These are phyloP conservation scores for Zasmidium cellare DNA, from an alignment of 2,329 filamentous ascomycete genomes.

Conservation along the genomic window DNA sequence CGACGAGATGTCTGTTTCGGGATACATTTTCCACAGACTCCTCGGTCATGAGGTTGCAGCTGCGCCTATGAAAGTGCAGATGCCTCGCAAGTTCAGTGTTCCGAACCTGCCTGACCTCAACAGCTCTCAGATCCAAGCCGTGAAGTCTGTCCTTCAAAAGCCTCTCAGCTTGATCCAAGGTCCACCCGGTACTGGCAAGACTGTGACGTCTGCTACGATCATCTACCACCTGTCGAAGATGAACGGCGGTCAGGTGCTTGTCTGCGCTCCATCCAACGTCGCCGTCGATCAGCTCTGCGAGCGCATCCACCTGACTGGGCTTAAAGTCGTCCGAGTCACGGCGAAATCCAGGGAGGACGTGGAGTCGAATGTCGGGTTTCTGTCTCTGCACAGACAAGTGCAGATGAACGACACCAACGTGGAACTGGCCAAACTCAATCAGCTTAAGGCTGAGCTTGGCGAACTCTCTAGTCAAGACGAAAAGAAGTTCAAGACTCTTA, in stretches of 20 bases:
- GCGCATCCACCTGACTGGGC: slow-evolving; percentile 87
- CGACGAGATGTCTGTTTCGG: slow-evolving; percentile 96
- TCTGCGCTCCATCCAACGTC: slow-evolving; percentile 97
- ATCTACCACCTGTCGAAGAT: slow-evolving; percentile 97
- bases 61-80: slow-evolving; percentile 90
- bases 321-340: slow-evolving; percentile 97
- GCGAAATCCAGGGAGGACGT: slow-evolving; percentile 98
- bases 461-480: slow-evolving; percentile 94
- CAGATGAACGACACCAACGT: slow-evolving; percentile 94
- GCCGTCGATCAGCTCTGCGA: slow-evolving; percentile 98
- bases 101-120: slow-evolving; percentile 94
- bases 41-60: slow-evolving; percentile 93
- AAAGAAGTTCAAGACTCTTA: slow-evolving; percentile 97
- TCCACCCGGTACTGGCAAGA: slow-evolving; percentile 96
- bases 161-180: slow-evolving; percentile 95
- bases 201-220: slow-evolving; percentile 96
- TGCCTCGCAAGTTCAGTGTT: slow-evolving; percentile 96
- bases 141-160: slow-evolving; percentile 91
- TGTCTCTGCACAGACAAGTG: slow-evolving; percentile 95
- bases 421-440: slow-evolving; percentile 86
- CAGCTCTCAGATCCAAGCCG: slow-evolving; percentile 90
- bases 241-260: slow-evolving; percentile 89
- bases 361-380: slow-evolving; percentile 94
- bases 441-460: slow-evolving; percentile 87
- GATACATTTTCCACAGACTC: slow-evolving; percentile 97